phyloP scores from a whole-genome alignment of 2,329 filamentous ascomycete species.

The Colletotrichum aenigma region DNA sequence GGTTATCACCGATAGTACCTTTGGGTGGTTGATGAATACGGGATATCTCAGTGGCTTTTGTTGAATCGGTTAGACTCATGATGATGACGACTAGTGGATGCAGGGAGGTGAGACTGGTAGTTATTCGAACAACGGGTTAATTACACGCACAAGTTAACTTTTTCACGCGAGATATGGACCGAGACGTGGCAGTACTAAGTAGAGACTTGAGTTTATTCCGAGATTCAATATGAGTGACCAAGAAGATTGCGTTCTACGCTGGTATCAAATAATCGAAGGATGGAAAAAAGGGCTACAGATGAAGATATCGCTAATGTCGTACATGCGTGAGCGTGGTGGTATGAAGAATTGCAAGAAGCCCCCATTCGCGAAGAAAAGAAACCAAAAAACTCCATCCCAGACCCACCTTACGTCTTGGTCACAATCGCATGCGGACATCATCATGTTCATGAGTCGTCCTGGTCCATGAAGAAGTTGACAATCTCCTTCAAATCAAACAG shows the following conservation, averaged over 20 bases:
- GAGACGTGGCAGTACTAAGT: background rate
- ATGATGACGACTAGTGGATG: background rate
- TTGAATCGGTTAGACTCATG: background rate
- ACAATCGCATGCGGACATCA: too few species aligned
- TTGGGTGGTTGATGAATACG: background rate
- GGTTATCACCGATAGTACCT: background rate
- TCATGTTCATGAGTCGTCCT: conserved; percentile 26
- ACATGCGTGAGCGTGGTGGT: background rate
- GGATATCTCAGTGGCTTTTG: background rate
- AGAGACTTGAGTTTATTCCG: background rate
- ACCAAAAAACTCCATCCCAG: background rate
- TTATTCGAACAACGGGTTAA: background rate
- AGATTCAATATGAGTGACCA: background rate
- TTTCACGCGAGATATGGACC: too few species aligned
- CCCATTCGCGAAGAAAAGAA: background rate
- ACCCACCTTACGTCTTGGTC: background rate
- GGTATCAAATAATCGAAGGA: conserved; percentile 1
- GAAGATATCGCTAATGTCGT: background rate
- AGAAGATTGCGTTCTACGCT: background rate
- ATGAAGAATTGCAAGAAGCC: too few species aligned
- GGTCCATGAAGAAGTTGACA: conserved; percentile 87
- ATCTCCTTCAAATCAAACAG: conserved; percentile 84
- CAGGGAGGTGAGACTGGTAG: background rate
- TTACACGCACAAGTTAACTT: too few species aligned
- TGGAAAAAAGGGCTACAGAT: background rate